Evolutionary conservation across 75 land plant genomes (phyloP), one percentile per base, ranked within the genome.

Genomic region (Pseudotsuga menziesii): DNA sequence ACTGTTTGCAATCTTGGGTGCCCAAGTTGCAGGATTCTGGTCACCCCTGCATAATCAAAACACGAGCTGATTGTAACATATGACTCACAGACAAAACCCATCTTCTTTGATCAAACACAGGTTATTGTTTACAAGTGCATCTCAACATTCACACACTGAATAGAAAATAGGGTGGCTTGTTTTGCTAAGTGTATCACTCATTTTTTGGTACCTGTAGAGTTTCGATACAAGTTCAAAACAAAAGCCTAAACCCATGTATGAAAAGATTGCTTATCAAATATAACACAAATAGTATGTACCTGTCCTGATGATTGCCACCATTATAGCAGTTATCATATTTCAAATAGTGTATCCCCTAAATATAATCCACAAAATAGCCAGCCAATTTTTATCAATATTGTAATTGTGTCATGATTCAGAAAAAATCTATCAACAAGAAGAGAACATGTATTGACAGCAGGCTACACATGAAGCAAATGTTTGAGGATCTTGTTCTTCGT

Each of bases 381-480:
- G 32, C 32, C 32, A 29, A 29, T 29, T 29, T 29, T 29, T 0
- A 29, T 29, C 32, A 29, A 1, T 29, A 0, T 29, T 29, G 32
- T 1, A 29, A 29, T 29, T 29, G 32, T 0, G 1, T 29, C 32
- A 29, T 29, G 32, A 29, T 29, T 29, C 32, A 29, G 32, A 29
- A 29, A 29, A 29, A 29, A 29, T 29, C 32, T 29, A 29, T 29
- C 1, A 29, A 29, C 32, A 1, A 29, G 32, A 29, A 29, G 32
- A 29, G 32, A 29, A 29, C 0, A 29, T 29, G 32, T 29, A 29
- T 29, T 29, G 32, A 29, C 32, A 29, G 32, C 32, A 29, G 32
- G 32, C 20, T 76, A 93, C 96, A 94, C 97, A 94, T 20, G 85
- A 81, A 63, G 94, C 94, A 80, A 94, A 94, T 5, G 89, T 91